A percentile compares a stretch with the other conserved stretches of the same genome.
Conservation (phyloP, 139 green algal species). For the Micromonas commoda region DNA sequence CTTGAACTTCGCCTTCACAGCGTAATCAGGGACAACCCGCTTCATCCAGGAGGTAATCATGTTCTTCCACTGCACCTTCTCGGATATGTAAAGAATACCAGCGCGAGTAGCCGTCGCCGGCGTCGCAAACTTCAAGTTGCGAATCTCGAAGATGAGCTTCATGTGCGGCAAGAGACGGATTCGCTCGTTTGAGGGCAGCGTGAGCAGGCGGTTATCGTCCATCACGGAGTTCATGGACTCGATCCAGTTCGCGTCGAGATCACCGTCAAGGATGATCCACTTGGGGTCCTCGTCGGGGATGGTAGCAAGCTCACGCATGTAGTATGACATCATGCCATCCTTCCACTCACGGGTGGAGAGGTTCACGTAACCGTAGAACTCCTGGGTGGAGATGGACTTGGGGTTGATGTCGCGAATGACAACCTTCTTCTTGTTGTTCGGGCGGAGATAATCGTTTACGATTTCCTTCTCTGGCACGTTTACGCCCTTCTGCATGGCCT, state of each 20-base stretch:
- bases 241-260: slow-evolving; percentile 84
- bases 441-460: slow-evolving; percentile 78
- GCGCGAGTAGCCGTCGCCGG: slow-evolving; percentile 76
- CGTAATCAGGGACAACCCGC: slow-evolving; percentile 41
- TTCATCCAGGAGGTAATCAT: slow-evolving; percentile 63
- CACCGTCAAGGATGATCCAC: slow-evolving; percentile 79
- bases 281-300: slow-evolving; percentile 74
- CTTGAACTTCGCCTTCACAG: slow-evolving; percentile 71
- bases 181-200: slow-evolving; percentile 78
- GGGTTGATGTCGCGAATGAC: slow-evolving; percentile 76
- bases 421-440: slow-evolving; percentile 73
- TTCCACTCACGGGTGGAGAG: slow-evolving; percentile 82
- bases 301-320: slow-evolving; percentile 81
- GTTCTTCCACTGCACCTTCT: slow-evolving; percentile 74
- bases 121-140: slow-evolving; percentile 73
- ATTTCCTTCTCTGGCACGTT: slow-evolving; percentile 38
- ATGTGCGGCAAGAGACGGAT: slow-evolving; percentile 79
- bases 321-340: slow-evolving; percentile 75
- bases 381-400: slow-evolving; percentile 77
- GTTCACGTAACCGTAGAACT: slow-evolving; percentile 85
- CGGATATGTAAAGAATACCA: slow-evolving; percentile 76
- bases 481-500: slow-evolving; percentile 61
- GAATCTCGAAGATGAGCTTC: slow-evolving; percentile 83
- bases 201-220: slow-evolving; percentile 81
- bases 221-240: slow-evolving; percentile 86